phyloP scores from a whole-genome alignment of 306 rosid species.

The Vicia faba region DNA sequence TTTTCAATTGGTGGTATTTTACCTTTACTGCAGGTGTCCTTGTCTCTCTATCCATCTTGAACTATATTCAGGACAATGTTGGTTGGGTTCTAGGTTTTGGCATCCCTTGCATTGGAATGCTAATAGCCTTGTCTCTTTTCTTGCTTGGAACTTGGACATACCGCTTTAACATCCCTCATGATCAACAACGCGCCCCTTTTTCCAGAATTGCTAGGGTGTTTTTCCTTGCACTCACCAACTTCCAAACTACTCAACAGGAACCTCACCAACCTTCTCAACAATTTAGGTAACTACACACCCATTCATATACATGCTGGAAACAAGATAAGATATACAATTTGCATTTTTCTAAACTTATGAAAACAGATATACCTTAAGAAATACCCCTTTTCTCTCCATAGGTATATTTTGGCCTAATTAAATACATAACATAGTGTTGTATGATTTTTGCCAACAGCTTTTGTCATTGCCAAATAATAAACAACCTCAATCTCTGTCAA shows the following conservation, averaged over 20 bases:
- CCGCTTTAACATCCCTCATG: constrained; percentile 38
- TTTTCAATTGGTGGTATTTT: constrained; percentile 89
- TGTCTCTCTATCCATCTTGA: constrained; percentile 39
- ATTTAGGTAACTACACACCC: constrained; percentile 43
- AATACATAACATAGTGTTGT: too few relatives aligned
- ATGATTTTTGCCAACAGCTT: too few relatives aligned
- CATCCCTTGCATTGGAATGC: constrained; percentile 56
- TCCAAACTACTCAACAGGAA: constrained; percentile 41
- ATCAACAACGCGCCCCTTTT: constrained; percentile 44
- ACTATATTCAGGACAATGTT: constrained; percentile 52
- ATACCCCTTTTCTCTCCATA: too few relatives aligned
- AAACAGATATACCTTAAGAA: too few relatives aligned
- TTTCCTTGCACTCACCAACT: constrained; percentile 42
- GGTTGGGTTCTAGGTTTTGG: constrained; percentile 72
- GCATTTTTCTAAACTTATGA: not conserved
- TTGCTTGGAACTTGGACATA: constrained; percentile 57
- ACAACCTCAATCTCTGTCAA: too few relatives aligned
- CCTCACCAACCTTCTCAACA: constrained; percentile 32
- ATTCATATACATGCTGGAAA: not conserved
- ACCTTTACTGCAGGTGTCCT: constrained; percentile 41
- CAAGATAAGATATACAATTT: not conserved
- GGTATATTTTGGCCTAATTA: too few relatives aligned
- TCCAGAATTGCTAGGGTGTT: constrained; percentile 47
- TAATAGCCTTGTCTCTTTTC: constrained; percentile 52
- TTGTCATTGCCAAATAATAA: too few relatives aligned